Percentiles rank a stretch among this genome's conserved stretches.
These are phyloP conservation scores for Arabidopsis suecica DNA, from an alignment of 345 rosid species.

Conservation along the genomic window DNA sequence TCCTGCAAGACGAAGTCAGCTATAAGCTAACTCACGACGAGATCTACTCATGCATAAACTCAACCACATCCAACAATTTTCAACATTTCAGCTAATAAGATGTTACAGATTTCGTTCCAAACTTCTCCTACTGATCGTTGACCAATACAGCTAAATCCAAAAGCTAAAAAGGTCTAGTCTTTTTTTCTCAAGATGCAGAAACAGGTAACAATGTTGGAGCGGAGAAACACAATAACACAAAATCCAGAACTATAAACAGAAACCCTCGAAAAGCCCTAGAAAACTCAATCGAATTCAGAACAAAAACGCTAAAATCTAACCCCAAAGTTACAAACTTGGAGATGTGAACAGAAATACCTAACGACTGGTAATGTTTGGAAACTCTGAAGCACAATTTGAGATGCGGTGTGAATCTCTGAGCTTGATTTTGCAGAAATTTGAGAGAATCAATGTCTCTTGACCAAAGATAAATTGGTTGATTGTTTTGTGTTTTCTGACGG, in stretches of 20 bases:
- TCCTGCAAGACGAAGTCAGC: constrained; percentile 49
- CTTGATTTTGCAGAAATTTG: constrained; percentile 21
- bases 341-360: constrained; percentile 24
- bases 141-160: constrained; percentile 28
- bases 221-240: background rate
- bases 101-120: background rate
- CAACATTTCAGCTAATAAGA: constrained; percentile 9
- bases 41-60: constrained; percentile 29
- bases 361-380: background rate
- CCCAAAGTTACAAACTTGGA: constrained; percentile 9
- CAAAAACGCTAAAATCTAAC: background rate
- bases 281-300: constrained; percentile 20
- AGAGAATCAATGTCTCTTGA: constrained; percentile 26
- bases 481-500: constrained; percentile 30
- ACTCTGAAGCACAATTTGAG: constrained; percentile 1
- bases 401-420: constrained; percentile 15
- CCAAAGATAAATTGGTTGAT: constrained; percentile 18
- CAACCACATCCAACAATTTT: constrained; percentile 3
- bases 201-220: constrained; percentile 33
- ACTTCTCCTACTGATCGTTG: constrained; percentile 23
- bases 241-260: constrained; percentile 3
- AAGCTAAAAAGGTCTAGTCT: constrained; percentile 27
- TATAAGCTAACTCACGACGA: constrained; percentile 22
- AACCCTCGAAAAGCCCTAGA: constrained; percentile 17
- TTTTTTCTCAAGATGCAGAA: constrained; percentile 23